Evolutionary conservation across 148 eudicot species (phyloP).

Genomic region (Dysphania ambrosioides): DNA sequence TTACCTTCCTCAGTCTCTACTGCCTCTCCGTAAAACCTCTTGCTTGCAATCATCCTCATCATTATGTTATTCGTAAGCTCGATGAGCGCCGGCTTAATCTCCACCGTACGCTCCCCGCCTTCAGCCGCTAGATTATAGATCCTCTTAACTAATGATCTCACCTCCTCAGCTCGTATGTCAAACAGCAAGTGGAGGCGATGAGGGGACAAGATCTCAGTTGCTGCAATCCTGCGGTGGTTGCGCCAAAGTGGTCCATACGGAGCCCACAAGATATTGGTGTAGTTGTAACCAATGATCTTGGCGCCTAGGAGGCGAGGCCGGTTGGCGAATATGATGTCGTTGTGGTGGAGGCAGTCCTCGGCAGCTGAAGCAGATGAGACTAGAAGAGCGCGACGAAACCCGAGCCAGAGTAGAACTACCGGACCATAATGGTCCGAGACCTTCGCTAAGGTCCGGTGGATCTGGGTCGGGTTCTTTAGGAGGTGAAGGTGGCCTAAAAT

Average conservation of each 20-base stretch:
- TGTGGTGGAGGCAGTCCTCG: slow-evolving; percentile 44
- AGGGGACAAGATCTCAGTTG: slow-evolving; percentile 44
- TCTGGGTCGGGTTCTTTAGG: slow-evolving; percentile 29
- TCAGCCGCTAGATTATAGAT: not conserved
- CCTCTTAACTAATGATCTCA: slow-evolving; percentile 7
- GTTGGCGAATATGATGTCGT: slow-evolving; percentile 52
- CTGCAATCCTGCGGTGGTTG: slow-evolving; percentile 40
- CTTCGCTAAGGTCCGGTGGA: slow-evolving; percentile 36
- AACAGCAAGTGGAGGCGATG: slow-evolving; percentile 34
- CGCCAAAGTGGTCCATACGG: slow-evolving; percentile 58
- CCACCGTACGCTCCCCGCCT: slow-evolving; percentile 12
- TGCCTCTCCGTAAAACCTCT: slow-evolving; percentile 23
- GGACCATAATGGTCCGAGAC: slow-evolving; percentile 40
- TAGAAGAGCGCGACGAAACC: slow-evolving; percentile 40
- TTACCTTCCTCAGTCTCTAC: slow-evolving; percentile 20
- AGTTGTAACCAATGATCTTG: slow-evolving; percentile 36
- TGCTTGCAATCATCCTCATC: slow-evolving; percentile 48
- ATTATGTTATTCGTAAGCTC: slow-evolving; percentile 36
- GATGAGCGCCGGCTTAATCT: slow-evolving; percentile 31
- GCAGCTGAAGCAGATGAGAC: slow-evolving; percentile 48
- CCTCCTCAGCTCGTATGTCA: slow-evolving; percentile 35
- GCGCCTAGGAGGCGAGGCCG: slow-evolving; percentile 41
- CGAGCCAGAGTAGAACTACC: slow-evolving; percentile 33
- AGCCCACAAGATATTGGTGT: slow-evolving; percentile 43
- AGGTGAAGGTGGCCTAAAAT: slow-evolving; percentile 52